Percentiles rank a stretch among this genome's conserved stretches.
Conservation (phyloP, 1,284 basidiomycete genomes). For the Rhodotorula sp. region DNA sequence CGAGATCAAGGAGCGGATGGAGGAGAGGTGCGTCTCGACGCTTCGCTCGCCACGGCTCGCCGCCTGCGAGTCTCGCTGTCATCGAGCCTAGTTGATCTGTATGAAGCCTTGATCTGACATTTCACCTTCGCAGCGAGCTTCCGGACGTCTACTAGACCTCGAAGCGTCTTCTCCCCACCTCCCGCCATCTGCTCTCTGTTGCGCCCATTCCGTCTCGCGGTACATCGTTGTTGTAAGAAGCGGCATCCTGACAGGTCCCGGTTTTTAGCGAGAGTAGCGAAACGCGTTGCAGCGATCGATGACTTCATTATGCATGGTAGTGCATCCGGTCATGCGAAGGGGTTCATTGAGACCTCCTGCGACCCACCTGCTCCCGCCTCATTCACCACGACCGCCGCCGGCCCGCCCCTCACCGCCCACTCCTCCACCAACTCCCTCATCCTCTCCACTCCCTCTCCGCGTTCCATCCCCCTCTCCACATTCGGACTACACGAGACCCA, state of each 20-base stretch:
- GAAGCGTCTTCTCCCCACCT: background rate
- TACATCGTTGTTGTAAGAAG: too few relatives aligned
- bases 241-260: too few relatives aligned
- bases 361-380: background rate
- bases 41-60: background rate
- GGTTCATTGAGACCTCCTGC: background rate
- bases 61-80: background rate
- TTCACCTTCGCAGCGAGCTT: constrained; percentile 6
- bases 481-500: constrained; percentile 24
- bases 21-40: constrained; percentile 36
- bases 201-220: background rate
- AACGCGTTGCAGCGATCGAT: too few relatives aligned
- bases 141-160: constrained; percentile 3
- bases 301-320: too few relatives aligned
- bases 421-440: constrained; percentile 9
- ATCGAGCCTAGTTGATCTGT: too few relatives aligned
- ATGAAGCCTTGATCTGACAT: too few relatives aligned
- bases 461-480: background rate
- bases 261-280: too few relatives aligned
- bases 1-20: constrained; percentile 45
- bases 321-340: background rate
- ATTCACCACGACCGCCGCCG: background rate
- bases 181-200: background rate
- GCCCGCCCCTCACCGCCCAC: constrained; percentile 13
- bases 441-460: constrained; percentile 16